These are phyloP conservation scores for Penicillium sp. DNA, from an alignment of 2,329 filamentous ascomycete genomes.

Conservation along the genomic window DNA sequence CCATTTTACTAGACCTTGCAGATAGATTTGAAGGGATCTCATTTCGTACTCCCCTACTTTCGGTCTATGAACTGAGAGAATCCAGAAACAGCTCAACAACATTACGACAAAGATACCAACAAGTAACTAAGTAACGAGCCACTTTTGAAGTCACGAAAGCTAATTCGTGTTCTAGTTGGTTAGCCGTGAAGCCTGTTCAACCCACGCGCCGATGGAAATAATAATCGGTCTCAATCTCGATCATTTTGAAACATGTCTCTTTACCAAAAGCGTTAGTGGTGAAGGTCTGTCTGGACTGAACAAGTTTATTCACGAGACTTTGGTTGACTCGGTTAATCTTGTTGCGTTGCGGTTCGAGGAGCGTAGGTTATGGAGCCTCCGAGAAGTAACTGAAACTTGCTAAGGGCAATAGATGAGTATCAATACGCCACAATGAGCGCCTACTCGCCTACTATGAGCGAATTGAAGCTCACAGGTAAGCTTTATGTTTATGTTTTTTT, in stretches of 20 bases:
- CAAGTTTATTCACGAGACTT: constrained; percentile 5
- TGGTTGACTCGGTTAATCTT: constrained; percentile 12
- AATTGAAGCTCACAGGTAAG: constrained; percentile 22
- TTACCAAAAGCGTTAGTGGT: constrained; percentile 4
- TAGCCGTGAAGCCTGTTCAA: constrained; percentile 8
- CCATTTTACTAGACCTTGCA: constrained; percentile 5
- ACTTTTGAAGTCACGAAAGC: background rate
- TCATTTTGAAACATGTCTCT: constrained; percentile 7
- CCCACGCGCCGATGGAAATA: constrained; percentile 4
- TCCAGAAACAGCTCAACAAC: constrained; percentile 6
- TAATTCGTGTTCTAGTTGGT: constrained; percentile 5
- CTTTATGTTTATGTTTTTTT: background rate
- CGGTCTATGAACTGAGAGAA: constrained; percentile 8
- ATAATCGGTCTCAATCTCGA: constrained; percentile 7
- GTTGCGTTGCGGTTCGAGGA: constrained; percentile 23
- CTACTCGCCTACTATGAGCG: constrained; percentile 30
- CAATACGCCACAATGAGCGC: constrained; percentile 29
- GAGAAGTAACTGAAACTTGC: constrained; percentile 20
- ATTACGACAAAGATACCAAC: constrained; percentile 6
- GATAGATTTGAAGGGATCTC: constrained; percentile 8
- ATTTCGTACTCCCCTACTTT: constrained; percentile 6
- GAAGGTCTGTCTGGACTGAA: constrained; percentile 5
- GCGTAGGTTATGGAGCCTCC: constrained; percentile 6
- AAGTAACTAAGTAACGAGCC: constrained; percentile 2
- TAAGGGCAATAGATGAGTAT: constrained; percentile 26